Evolutionary conservation across 208 protist species (phyloP), one percentile per base, ranked within the genome.

Genomic region (Borovskyia barvae): DNA sequence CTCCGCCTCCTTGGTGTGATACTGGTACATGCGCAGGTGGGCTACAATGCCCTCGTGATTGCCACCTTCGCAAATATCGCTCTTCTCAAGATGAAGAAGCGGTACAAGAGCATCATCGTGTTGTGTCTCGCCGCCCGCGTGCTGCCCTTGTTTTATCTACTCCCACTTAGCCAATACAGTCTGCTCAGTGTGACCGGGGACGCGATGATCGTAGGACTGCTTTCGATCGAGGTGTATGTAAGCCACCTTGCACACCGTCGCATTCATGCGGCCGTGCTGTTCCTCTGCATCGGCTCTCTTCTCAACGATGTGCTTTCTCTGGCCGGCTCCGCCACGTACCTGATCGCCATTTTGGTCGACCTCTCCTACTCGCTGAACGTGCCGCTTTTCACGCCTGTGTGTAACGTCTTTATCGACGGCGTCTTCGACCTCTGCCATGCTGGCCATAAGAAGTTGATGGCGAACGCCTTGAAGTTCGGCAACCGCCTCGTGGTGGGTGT

Each of bases 381-480:
- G 64, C 93, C 93, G 12, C 67, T 97, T 19, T 95, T 97, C 60
- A 88, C 87, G 43, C 87, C 90, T 4, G 76, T 93, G 22, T 74
- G 80, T 19, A 97, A 97, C 65, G 93, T 97, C 1, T 96, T 87
- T 69, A 87, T 90, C 40, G 90, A 96, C 64, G 93, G 93, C 52
- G 91, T 97, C 22, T 97, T 94, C 65, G 93, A 97, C 57, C 71
- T 97, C 9, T 97, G 87, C 60, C 93, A 97, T 72, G 76, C 90
- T 2, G 93, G 93, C 1, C 92, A 97, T 66, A 95, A 95, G 60
- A 67, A 71, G 30, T 42, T 95, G 40, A 93, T 97, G 75, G 77
- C 78, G n/a, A 90, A 87, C 30, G 83, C 87, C 7, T 74, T 95
- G 9, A 55, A 70, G 30, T 89, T 91, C 52, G 93, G 93, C 60